Evolutionary conservation across 805 yeast genomes (phyloP), one percentile per base, ranked within the genome.

Genomic region (Candida adriatica): DNA sequence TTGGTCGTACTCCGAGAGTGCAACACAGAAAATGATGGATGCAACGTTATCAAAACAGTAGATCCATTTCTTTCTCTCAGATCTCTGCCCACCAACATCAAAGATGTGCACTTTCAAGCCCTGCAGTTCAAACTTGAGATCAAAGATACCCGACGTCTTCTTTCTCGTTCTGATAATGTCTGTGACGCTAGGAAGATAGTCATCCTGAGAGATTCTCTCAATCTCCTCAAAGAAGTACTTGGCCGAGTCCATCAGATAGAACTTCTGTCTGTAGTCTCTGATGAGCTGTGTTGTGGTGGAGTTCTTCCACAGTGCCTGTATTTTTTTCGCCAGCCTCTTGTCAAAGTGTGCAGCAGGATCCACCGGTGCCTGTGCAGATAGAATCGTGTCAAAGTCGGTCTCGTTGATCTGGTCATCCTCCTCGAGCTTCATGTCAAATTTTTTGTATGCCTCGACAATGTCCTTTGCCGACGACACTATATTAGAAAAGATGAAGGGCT

Each of bases 11-110:
- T 88, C 96, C 2, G 90, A 78, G 33, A 88, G 59, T 0, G 96
- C 87, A 15, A 87, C 95, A 56, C 96, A 87, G 53, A 87, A 88
- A 38, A 88, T 84, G 30, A 88, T 80, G 28, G 83, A 66, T 0
- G 95, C 82, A 20, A 88, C 96, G 46, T 87, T 86, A 56, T 87
- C 95, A 49, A 92, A 92, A 52, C 95, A 85, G 58, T 92, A 94
- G 40, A 92, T 87, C 98, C 98, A 92, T 58, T 92, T 90, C 51
- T 83, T 84, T 33, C 98, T 76, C 62, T 92, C 98, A 4, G 94
- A 77, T 48, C 98, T 68, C 58, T 92, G 98, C 2, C 96, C 96
- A 41, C 96, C 96, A 29, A 88, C 96, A 56, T 88, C 96, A 50
- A 65, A 76, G 46, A 80, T 64, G 46, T 76, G 83, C 30, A 79